A percentile compares a stretch with the other conserved stretches of the same genome.
Evolutionary conservation across 257 asterid genomes (phyloP).

Genomic region (Gynochthodes officinalis): DNA sequence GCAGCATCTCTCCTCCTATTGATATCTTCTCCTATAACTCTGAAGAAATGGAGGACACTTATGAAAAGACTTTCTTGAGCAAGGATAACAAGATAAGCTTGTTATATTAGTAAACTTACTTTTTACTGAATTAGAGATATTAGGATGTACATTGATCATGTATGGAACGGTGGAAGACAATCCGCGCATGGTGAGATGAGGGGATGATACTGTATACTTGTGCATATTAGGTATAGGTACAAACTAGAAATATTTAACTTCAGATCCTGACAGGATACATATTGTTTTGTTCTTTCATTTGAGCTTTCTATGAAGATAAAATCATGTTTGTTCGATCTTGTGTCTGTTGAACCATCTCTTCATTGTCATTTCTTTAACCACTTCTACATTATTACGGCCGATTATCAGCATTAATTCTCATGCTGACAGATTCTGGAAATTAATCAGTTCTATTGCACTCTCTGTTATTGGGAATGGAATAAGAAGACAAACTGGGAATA

Average conservation of each 20-base stretch:
- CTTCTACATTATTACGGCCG: neutral
- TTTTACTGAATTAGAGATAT: neutral
- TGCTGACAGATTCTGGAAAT: too few relatives aligned
- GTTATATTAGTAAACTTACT: slow-evolving; percentile 3
- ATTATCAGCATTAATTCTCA: too few relatives aligned
- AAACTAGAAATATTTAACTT: slow-evolving; percentile 1
- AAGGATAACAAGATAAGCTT: slow-evolving; percentile 26
- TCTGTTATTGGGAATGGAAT: too few relatives aligned
- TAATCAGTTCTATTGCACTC: too few relatives aligned
- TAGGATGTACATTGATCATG: neutral
- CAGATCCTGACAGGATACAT: slow-evolving; percentile 8
- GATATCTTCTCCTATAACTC: slow-evolving; percentile 69
- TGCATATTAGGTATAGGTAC: neutral
- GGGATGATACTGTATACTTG: neutral
- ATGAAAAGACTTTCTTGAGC: slow-evolving; percentile 35
- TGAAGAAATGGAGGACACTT: slow-evolving; percentile 35
- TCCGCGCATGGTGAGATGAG: neutral
- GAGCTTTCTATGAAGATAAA: neutral
- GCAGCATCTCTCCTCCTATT: slow-evolving; percentile 55
- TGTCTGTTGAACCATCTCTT: neutral
- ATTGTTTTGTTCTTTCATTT: slow-evolving; percentile 16
- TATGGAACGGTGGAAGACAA: neutral
- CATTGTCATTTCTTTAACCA: too few relatives aligned
- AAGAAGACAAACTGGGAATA: too few relatives aligned
- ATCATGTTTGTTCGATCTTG: neutral